Conservation (phyloP, 2,329 filamentous ascomycete species). For the Diaporthe nobilis region DNA sequence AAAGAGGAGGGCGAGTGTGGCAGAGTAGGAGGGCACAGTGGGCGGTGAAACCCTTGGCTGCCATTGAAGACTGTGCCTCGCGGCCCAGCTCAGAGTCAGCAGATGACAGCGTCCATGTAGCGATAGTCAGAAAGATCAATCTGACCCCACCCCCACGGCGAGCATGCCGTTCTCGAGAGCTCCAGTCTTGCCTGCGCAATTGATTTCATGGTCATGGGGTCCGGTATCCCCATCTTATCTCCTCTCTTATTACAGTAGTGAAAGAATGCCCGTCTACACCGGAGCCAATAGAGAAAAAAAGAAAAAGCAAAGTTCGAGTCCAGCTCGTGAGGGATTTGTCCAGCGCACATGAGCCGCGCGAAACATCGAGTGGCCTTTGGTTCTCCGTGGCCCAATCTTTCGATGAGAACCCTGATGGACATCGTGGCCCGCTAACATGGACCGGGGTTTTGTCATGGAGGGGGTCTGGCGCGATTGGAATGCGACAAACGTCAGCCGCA, state of each 20-base stretch:
- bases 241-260: background rate
- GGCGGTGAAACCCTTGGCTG: conserved; percentile 3
- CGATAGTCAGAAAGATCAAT: background rate
- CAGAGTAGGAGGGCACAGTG: conserved; percentile 7
- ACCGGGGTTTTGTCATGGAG: background rate
- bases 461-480: conserved; percentile 29
- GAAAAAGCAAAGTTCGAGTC: background rate
- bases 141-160: background rate
- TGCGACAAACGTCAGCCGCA: conserved; percentile 17
- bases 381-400: conserved; percentile 9
- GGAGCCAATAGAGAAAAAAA: background rate
- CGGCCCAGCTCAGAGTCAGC: background rate
- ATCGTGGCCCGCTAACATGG: conserved; percentile 6
- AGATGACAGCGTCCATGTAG: background rate
- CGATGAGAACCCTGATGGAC: conserved; percentile 31
- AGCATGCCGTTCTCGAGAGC: background rate
- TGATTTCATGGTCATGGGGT: background rate
- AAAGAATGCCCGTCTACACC: background rate
- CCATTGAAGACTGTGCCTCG: background rate
- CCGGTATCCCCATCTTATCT: conserved; percentile 2
- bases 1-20: background rate
- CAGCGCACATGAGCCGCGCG: conserved; percentile 9
- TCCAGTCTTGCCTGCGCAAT: background rate
- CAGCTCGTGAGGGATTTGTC: conserved; percentile 17
- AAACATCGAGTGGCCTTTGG: background rate